Evolutionary conservation across 1,284 basidiomycete genomes (phyloP).

Genomic region (Papiliotrema laurentii): DNA sequence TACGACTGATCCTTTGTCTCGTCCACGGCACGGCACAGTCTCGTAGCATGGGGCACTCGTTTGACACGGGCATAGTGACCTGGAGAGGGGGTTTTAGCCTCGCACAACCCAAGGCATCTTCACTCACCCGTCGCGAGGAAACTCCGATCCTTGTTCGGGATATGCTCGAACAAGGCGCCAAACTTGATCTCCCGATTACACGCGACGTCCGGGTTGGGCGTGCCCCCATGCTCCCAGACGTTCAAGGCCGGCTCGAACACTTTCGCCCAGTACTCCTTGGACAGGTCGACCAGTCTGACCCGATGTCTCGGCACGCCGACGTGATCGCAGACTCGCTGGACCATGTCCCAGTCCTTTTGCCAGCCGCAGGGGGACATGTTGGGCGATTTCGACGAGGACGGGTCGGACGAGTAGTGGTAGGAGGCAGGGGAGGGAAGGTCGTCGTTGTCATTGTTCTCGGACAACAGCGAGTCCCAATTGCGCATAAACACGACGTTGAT

Average conservation of each 20-base stretch:
- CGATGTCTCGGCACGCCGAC: slow-evolving; percentile 60
- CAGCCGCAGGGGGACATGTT: slow-evolving; percentile 84
- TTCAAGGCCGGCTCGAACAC: slow-evolving; percentile 80
- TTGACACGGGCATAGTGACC: slow-evolving; percentile 85
- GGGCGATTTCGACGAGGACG: slow-evolving; percentile 1
- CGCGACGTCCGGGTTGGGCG: slow-evolving; percentile 91
- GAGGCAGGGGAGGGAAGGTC: slow-evolving; percentile 1
- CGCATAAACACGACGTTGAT: slow-evolving; percentile 90
- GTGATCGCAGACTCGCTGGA: slow-evolving; percentile 68
- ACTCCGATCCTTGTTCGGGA: slow-evolving; percentile 49
- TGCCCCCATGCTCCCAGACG: slow-evolving; percentile 69
- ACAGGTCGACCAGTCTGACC: slow-evolving; percentile 66
- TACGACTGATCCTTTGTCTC: slow-evolving; percentile 85
- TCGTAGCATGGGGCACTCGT: slow-evolving; percentile 50
- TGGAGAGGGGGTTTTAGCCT: slow-evolving; percentile 24
- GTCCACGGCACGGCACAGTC: slow-evolving; percentile 65
- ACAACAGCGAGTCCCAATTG: slow-evolving; percentile 67
- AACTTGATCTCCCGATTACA: slow-evolving; percentile 85
- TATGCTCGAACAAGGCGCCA: slow-evolving; percentile 69
- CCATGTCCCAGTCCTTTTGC: slow-evolving; percentile 93
- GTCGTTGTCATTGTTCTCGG: slow-evolving; percentile 19
- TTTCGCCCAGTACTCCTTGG: slow-evolving; percentile 77
- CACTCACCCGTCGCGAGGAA: slow-evolving; percentile 75
- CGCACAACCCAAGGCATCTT: neutral
- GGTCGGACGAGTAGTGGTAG: slow-evolving; percentile 48